Conservation (phyloP, 2,329 filamentous ascomycete genomes). For the Ophiostoma angusticollis region DNA sequence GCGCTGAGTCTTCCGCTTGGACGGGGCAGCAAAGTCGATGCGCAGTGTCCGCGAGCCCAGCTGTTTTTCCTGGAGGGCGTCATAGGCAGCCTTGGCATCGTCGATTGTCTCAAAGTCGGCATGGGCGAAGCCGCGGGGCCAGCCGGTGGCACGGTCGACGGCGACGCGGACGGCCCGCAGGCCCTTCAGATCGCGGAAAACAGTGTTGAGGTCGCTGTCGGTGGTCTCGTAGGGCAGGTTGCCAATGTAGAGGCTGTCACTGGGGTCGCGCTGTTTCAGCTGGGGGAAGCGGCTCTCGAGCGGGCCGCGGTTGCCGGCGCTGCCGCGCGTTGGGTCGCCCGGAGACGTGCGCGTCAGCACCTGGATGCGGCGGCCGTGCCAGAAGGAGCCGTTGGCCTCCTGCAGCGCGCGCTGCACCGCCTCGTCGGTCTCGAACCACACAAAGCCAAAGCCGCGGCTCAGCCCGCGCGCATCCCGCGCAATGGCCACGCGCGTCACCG, state of each 20-base stretch:
- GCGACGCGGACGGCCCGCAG: slow-evolving; percentile 68
- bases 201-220: slow-evolving; percentile 65
- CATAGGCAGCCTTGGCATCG: slow-evolving; percentile 48
- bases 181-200: slow-evolving; percentile 60
- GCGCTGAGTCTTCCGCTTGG: too few species aligned
- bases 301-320: not conserved
- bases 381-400: slow-evolving; percentile 23
- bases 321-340: not conserved
- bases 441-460: slow-evolving; percentile 24
- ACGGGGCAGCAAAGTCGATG: slow-evolving; percentile 42
- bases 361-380: slow-evolving; percentile 25
- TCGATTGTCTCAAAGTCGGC: slow-evolving; percentile 62
- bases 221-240: slow-evolving; percentile 81
- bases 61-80: slow-evolving; percentile 39
- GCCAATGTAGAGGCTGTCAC: slow-evolving; percentile 55
- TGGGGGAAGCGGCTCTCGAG: not conserved
- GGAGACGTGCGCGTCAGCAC: slow-evolving; percentile 14
- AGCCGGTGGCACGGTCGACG: slow-evolving; percentile 67
- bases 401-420: slow-evolving; percentile 16
- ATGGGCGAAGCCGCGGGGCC: slow-evolving; percentile 73
- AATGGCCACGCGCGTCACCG: slow-evolving; percentile 15
- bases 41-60: slow-evolving; percentile 55
- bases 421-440: slow-evolving; percentile 18
- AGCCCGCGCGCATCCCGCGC: slow-evolving; percentile 23
- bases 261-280: slow-evolving; percentile 12